Evolutionary conservation across 306 rosid genomes (phyloP).

Genomic region (Astragalus glycyphyllos): DNA sequence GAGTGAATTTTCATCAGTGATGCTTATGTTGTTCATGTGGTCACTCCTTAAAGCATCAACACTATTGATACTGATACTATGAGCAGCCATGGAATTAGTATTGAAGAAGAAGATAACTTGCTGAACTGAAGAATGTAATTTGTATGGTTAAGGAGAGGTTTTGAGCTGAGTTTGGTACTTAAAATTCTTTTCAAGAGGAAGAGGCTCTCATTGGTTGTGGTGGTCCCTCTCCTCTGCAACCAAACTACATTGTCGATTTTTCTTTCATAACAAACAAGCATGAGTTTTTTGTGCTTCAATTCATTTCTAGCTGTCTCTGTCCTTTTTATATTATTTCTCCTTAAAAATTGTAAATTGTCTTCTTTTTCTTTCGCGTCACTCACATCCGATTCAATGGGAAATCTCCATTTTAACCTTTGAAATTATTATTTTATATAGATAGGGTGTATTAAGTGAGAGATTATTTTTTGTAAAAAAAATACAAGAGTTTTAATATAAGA

Average conservation of each 20-base stretch:
- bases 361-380: background rate
- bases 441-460: too few species aligned
- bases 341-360: background rate
- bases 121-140: background rate
- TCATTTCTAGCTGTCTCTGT: background rate
- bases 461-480: too few species aligned
- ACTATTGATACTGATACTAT: background rate
- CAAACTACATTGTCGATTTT: background rate
- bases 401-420: slow-evolving; percentile 17
- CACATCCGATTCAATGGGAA: background rate
- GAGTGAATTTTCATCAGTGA: slow-evolving; percentile 15
- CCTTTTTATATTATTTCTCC: background rate
- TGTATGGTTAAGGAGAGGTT: slow-evolving; percentile 28
- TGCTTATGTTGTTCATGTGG: slow-evolving; percentile 1
- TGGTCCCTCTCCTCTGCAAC: slow-evolving; percentile 31
- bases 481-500: too few species aligned
- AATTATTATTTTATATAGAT: too few species aligned
- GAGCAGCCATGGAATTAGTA: slow-evolving; percentile 40
- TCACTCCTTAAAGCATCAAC: slow-evolving; percentile 11
- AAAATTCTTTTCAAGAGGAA: background rate
- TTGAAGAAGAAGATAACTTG: background rate
- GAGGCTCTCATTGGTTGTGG: slow-evolving; percentile 36
- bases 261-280: slow-evolving; percentile 18
- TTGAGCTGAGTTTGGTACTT: background rate
- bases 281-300: slow-evolving; percentile 39